Conservation (phyloP, 352 stramenopile species). For the Pythium guiyangense region DNA sequence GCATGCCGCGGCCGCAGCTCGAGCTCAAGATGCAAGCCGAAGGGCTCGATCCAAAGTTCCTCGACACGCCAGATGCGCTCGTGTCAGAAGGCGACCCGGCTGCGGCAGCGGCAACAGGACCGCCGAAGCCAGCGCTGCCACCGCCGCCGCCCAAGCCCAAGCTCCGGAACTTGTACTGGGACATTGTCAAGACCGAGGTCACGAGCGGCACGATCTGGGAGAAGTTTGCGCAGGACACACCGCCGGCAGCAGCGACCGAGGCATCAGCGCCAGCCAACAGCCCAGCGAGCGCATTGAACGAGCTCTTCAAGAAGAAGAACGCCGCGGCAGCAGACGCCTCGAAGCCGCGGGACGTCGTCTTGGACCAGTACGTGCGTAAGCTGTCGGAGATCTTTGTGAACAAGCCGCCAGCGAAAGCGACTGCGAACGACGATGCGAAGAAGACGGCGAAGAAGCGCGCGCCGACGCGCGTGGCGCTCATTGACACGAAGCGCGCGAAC, state of each 20-base stretch:
- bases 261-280: conserved; percentile 20
- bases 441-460: conserved; percentile 40
- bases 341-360: conserved; percentile 27
- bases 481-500: conserved; percentile 81
- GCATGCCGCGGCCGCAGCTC: conserved; percentile 82
- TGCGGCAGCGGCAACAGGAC: conserved; percentile 14
- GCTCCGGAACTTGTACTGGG: conserved; percentile 82
- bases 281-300: conserved; percentile 19
- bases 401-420: conserved; percentile 52
- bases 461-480: conserved; percentile 69
- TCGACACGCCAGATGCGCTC: conserved; percentile 83
- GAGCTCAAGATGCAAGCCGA: conserved; percentile 78
- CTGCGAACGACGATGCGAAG: conserved; percentile 49
- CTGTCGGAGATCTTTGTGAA: conserved; percentile 80
- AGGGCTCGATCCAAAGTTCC: conserved; percentile 79
- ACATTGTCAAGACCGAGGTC: conserved; percentile 57
- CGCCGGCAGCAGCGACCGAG: conserved; percentile 8
- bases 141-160: conserved; percentile 65
- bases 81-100: conserved; percentile 39
- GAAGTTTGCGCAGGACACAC: conserved; percentile 26
- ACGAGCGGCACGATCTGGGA: conserved; percentile 75
- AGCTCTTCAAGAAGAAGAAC: conserved; percentile 21
- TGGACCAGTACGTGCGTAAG: conserved; percentile 67
- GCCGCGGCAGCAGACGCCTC: background rate
- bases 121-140: conserved; percentile 26